Percentiles rank a stretch among this genome's conserved stretches.
Conservation (phyloP, 176 grass and related monocot genomes). For the Triticum aestivum region IWGSC_CS_RefSeq_v2.1 NC_057795.1:232461245-232461744, state of each 20-base stretch:
- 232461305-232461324: slow-evolving; percentile 6
- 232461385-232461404: neutral
- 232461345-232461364: neutral
- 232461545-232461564: neutral
- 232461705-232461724: neutral
- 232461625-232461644: neutral
- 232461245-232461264: neutral
- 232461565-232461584: neutral
- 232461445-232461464: slow-evolving; percentile 64
- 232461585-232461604: neutral
- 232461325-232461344: neutral
- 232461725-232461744: neutral
- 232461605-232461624: neutral
- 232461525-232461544: neutral
- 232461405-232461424: neutral
- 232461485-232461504: slow-evolving; percentile 54
- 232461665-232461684: neutral
- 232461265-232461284: neutral
- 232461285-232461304: neutral
- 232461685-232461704: neutral
- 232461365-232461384: neutral
- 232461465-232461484: slow-evolving; percentile 48
- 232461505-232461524: slow-evolving; percentile 38
- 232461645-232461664: neutral
- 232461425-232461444: slow-evolving; percentile 5